phyloP scores from a whole-genome alignment of 352 stramenopile species.

The Pythium apleroticum region DNA sequence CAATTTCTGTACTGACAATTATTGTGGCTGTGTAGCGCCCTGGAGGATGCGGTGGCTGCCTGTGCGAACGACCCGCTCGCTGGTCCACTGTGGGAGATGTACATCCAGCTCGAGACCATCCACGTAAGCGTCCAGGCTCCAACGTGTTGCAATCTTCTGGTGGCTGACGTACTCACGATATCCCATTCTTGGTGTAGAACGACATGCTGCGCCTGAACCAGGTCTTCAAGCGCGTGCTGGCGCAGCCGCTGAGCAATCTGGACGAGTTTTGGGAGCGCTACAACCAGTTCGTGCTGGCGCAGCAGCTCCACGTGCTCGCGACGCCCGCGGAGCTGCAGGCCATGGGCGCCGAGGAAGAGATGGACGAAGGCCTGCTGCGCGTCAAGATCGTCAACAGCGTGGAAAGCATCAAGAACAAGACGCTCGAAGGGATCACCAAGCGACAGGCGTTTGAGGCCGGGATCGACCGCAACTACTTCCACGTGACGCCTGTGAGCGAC shows the following conservation, averaged over 20 bases:
- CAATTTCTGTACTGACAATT: not conserved
- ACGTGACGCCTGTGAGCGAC: slow-evolving; percentile 70
- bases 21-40: slow-evolving; percentile 31
- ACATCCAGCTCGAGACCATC: slow-evolving; percentile 77
- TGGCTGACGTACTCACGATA: not conserved
- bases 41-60: slow-evolving; percentile 55
- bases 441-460: slow-evolving; percentile 71
- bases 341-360: slow-evolving; percentile 53
- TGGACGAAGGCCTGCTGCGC: slow-evolving; percentile 79
- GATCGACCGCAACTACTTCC: slow-evolving; percentile 83
- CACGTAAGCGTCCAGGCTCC: slow-evolving; percentile 42
- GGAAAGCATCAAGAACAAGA: slow-evolving; percentile 73
- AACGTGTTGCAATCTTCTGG: not conserved
- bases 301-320: slow-evolving; percentile 61
- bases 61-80: slow-evolving; percentile 67
- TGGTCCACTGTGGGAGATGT: slow-evolving; percentile 73
- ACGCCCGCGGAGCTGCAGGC: slow-evolving; percentile 62
- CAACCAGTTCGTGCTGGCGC: slow-evolving; percentile 79
- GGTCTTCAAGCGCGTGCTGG: slow-evolving; percentile 80
- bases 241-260: slow-evolving; percentile 69
- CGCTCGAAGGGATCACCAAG: slow-evolving; percentile 55
- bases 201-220: slow-evolving; percentile 79
- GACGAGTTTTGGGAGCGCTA: slow-evolving; percentile 87
- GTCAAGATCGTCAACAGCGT: slow-evolving; percentile 81
- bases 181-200: slow-evolving; percentile 63